Evolutionary conservation across 306 rosid genomes (phyloP).

Genomic region (Leucaena leucocephala): DNA sequence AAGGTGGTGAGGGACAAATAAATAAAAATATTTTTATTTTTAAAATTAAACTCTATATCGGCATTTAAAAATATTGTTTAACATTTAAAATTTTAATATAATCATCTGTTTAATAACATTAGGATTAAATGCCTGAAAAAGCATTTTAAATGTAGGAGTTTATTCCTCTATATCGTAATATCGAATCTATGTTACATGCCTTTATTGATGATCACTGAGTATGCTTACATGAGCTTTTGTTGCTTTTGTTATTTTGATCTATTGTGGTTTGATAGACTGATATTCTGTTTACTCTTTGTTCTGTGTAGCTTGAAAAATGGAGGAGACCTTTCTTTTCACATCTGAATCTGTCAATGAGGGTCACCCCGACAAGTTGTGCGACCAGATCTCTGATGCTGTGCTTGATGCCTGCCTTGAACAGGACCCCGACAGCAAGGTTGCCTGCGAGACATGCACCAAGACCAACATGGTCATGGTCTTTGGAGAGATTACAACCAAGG

Average conservation of each 20-base stretch:
- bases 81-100: too few species aligned
- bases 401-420: slow-evolving; percentile 97
- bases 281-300: slow-evolving; percentile 16
- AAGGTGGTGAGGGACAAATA: too few species aligned
- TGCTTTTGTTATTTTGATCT: not conserved
- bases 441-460: slow-evolving; percentile 99
- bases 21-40: too few species aligned
- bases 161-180: slow-evolving; percentile 22
- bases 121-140: too few species aligned
- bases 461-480: slow-evolving; percentile 99
- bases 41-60: too few species aligned
- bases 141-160: not conserved
- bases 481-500: slow-evolving; percentile 99
- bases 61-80: too few species aligned
- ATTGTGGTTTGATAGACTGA: slow-evolving; percentile 19
- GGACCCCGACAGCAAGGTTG: slow-evolving; percentile 99
- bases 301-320: slow-evolving; percentile 70
- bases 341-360: slow-evolving; percentile 99
- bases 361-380: slow-evolving; percentile 99
- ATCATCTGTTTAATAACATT: too few species aligned
- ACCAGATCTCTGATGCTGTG: slow-evolving; percentile 99
- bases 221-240: not conserved
- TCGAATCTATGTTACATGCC: slow-evolving; percentile 3
- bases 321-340: slow-evolving; percentile 92
- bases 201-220: slow-evolving; percentile 5